A percentile compares a stretch with the other conserved stretches of the same genome.
phyloP scores from a whole-genome alignment of 2,329 filamentous ascomycete genomes.

The Cytospora schulzeri region DNA sequence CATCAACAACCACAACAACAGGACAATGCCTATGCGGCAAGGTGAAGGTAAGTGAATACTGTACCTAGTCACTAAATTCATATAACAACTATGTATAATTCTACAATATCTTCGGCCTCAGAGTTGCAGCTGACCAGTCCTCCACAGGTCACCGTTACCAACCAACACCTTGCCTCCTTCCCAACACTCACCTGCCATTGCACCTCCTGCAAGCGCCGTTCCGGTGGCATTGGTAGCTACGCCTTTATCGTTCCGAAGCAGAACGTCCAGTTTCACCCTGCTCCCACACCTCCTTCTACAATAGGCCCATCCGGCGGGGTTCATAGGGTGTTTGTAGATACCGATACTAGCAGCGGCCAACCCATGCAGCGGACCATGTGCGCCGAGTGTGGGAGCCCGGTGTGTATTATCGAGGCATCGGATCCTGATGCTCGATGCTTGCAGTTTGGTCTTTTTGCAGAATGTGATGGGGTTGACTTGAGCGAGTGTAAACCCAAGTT shows the following conservation, averaged over 20 bases:
- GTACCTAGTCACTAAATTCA: too few species aligned
- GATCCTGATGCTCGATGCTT: conserved; percentile 19
- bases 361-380: conserved; percentile 28
- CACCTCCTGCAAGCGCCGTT: conserved; percentile 22
- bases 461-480: conserved; percentile 9
- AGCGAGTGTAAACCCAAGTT: conserved; percentile 8
- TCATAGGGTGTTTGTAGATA: conserved; percentile 23
- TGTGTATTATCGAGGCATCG: conserved; percentile 23
- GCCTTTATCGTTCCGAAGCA: conserved; percentile 26
- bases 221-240: conserved; percentile 24
- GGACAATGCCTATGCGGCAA: conserved; percentile 26
- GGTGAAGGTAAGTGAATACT: conserved; percentile 19
- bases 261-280: conserved; percentile 18
- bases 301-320: neutral
- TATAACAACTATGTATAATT: neutral
- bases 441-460: conserved; percentile 24
- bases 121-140: neutral
- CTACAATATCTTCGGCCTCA: neutral
- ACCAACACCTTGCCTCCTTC: conserved; percentile 12
- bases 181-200: conserved; percentile 27
- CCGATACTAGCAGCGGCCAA: conserved; percentile 16
- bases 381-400: conserved; percentile 24
- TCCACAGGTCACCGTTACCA: conserved; percentile 23
- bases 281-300: neutral
- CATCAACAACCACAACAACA: conserved; percentile 7